phyloP scores from a whole-genome alignment of 169 alveolate genomes.

The Plasmodium cynomolgi region DNA sequence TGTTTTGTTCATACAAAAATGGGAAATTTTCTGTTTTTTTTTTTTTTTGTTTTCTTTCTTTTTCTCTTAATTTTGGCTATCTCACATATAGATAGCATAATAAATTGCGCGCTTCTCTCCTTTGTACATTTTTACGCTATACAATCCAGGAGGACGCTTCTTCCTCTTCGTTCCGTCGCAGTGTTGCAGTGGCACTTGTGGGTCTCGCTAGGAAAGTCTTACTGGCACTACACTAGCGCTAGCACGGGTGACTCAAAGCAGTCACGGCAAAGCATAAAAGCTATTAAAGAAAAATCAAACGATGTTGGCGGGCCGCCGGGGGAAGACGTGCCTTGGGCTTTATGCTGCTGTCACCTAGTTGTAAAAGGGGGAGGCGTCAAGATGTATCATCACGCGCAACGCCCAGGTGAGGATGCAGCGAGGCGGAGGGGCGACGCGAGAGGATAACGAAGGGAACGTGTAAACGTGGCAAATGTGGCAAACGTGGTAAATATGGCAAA shows the following conservation, averaged over 20 bases:
- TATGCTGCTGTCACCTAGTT: neutral
- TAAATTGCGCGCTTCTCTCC: neutral
- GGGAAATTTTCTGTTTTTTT: neutral
- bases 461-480: no score
- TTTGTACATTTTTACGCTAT: neutral
- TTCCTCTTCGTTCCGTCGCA: neutral
- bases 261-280: neutral
- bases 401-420: neutral
- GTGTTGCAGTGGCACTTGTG: neutral
- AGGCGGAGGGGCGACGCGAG: neutral
- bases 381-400: neutral
- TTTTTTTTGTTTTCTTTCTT: constrained; percentile 4
- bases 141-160: neutral
- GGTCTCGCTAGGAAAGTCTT: neutral
- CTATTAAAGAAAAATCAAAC: neutral
- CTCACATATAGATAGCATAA: neutral
- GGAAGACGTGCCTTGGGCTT: neutral
- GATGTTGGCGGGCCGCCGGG: neutral
- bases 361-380: neutral
- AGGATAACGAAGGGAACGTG: neutral
- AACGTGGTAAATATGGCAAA: no score
- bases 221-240: neutral
- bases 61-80: constrained; percentile 4
- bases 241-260: neutral
- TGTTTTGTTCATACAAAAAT: constrained; percentile 31